Evolutionary conservation across 345 rosid genomes (phyloP), one percentile per base, ranked within the genome.

Genomic region (Citrus glauca): DNA sequence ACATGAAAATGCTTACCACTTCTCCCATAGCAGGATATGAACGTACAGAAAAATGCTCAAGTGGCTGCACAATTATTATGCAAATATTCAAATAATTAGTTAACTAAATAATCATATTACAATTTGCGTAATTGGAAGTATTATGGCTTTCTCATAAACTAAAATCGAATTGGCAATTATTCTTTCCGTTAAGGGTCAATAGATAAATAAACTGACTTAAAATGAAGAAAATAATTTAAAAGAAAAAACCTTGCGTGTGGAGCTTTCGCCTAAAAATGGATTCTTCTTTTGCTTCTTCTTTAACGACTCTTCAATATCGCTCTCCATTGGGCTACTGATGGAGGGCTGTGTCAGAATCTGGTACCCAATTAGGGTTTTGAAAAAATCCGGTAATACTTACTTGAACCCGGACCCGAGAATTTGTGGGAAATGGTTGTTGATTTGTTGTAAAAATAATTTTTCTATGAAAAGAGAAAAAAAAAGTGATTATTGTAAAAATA

Each of bases 1-100:
- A 37, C 53, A 6, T 7, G 11, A 55, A 56, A 57, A 27, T 3
- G n/a, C 50, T 79, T 85, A 88, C 92, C 87, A 88, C 82, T 72
- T 89, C 91, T 70, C 88, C 89, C 90, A 85, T 82, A 19, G 69
- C 73, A 28, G 73, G 67, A 60, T 63, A 80, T 0, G 80, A 55
- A 76, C 79, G 85, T 9, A 40, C 6, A 2, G 20, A 27, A 25
- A 66, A 22, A 22, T 48, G 71, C 24, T 79, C 82, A 0, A 72
- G 38, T 17, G 64, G 82, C 78, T 79, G 82, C 77, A 76, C 17
- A n/a, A 73, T 22, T 45, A 35, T n/a, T 35, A 28, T 42, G 68
- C 6, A 73, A 9, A 2, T 9, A 32, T 64, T 63, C 11, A 65
- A 13, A 48, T 63, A 68, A 68, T 68, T 14, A 50, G 28, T 22